Evolutionary conservation across 805 yeast genomes (phyloP), one percentile per base, ranked within the genome.

Genomic region (Ogataea methylovora): DNA sequence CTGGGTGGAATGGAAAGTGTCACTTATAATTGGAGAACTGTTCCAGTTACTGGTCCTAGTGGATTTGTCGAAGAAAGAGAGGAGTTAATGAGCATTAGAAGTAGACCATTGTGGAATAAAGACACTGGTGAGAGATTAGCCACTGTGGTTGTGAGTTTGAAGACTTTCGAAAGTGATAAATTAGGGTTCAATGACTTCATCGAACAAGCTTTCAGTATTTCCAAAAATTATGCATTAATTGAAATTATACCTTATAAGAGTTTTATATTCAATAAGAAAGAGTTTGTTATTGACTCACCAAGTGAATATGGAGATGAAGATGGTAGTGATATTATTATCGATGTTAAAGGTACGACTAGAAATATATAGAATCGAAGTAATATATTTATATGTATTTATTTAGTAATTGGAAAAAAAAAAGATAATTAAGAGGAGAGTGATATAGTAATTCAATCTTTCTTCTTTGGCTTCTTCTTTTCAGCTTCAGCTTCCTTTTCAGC

Each of bases 401-500:
- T 24, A 24, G 14, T n/a, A 26, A 15, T 6, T 26, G 28, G 15
- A 26, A n/a, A n/a, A n/a, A n/a, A 20, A 20, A 20, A 20, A 20
- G 22, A 20, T 7, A 20, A 20, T 7, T 7, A 20, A 20, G 22
- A 20, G 9, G 6, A 20, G 8, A 20, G 22, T 7, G 22, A n/a
- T n/a, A n/a, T n/a, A n/a, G n/a, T n/a, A n/a, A 30, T 18, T 34
- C 39, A 49, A 22, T 45, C 52, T 14, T 40, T 42, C 34, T 43
- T 45, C 46, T 55, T 60, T 45, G 62, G 57, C 60, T 70, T 79
- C 69, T 73, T 81, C 72, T 76, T 80, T 49, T 77, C 90, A 34
- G 80, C 84, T 61, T 80, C 92, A 32, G 76, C 81, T 44, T 71
- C 87, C 65, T 87, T 87, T 59, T 87, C 97, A 22, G 73, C 81